Base-by-base conservation (phyloP, 805 yeast genomes). In the Candida manassasensis region DNA sequence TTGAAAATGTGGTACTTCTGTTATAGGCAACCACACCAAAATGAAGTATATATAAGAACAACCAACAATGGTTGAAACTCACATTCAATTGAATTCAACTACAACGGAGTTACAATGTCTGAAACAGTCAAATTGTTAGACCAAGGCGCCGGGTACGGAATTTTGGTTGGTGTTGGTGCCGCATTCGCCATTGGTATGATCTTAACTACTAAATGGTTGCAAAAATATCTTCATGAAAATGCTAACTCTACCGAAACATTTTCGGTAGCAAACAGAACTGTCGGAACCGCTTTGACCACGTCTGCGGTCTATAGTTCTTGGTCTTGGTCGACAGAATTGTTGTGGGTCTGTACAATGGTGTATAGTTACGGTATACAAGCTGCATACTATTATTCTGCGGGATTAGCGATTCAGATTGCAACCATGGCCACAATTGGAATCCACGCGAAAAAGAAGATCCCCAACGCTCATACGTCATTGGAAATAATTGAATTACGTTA, bases 81-180 rank as follows among this genome's bases (percentile, higher is more conserved):
- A n/a, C n/a, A n/a, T n/a, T n/a, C 10, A 19, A 19, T 19, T 19
- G 22, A 19, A 19, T 19, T 10, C 7, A 7, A 7, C 22, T 19
- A 19, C 7, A 19, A 10, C 10, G 7, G 10, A 24, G 27, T 27
- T 6, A 27, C 5, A 5, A 31, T 31, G 34, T 31, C 34, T 19
- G 34, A 41, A 21, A 29, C 49, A 16, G 45, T 50, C 15, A 37
- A 39, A 10, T 37, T 50, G 21, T 39, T 56, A 21, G 39, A 40
- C n/a, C 50, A 59, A 42, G 55, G 49, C 3, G 47, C 53, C 27
- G 64, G 62, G 1, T 56, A 55, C 49, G 62, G 61, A 2, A 44
- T 57, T 19, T 44, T 57, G 14, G 50, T 57, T 15, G 63, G 62
- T 3, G 53, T 52, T 3, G 61, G 63, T 14, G 59, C 53, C 6